These are phyloP conservation scores for Entoloma clypeatum DNA, from an alignment of 1,284 basidiomycete genomes.

Conservation along the genomic window DNA sequence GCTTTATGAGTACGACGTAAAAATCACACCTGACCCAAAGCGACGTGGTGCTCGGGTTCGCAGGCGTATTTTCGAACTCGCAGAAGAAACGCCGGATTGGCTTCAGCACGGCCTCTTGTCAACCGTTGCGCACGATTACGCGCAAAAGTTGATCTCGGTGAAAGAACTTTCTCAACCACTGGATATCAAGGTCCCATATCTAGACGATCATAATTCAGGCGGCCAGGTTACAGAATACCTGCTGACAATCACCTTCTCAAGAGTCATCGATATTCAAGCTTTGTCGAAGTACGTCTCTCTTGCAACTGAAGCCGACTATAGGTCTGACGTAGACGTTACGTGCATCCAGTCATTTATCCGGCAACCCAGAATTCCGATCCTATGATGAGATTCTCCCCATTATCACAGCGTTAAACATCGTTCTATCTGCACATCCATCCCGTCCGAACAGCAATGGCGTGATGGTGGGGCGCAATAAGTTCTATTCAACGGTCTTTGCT, in stretches of 20 bases:
- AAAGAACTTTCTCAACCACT: constrained; percentile 55
- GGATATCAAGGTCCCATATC: constrained; percentile 51
- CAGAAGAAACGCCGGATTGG: constrained; percentile 61
- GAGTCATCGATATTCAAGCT: constrained; percentile 54
- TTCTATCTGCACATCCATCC: constrained; percentile 60
- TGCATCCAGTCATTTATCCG: constrained; percentile 50
- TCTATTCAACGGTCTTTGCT: constrained; percentile 53
- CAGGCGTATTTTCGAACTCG: constrained; percentile 67
- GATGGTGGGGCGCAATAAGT: constrained; percentile 71
- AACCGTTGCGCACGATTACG: constrained; percentile 65
- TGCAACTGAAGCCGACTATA: too few species aligned
- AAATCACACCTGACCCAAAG: constrained; percentile 51
- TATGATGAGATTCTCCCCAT: constrained; percentile 67
- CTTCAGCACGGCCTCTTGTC: constrained; percentile 44
- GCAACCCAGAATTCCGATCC: constrained; percentile 53
- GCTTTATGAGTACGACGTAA: constrained; percentile 66
- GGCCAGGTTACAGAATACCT: constrained; percentile 62
- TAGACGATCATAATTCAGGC: constrained; percentile 38
- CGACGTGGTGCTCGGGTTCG: constrained; percentile 54
- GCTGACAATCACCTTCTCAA: constrained; percentile 56
- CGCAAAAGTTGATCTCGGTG: constrained; percentile 60
- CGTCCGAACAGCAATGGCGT: constrained; percentile 58
- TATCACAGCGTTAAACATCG: constrained; percentile 69
- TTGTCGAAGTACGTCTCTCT: constrained; percentile 46
- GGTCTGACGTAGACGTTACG: background rate